phyloP scores from a whole-genome alignment of 192 early-diverging fungal genomes.

The Linnemannia elongata region DNA sequence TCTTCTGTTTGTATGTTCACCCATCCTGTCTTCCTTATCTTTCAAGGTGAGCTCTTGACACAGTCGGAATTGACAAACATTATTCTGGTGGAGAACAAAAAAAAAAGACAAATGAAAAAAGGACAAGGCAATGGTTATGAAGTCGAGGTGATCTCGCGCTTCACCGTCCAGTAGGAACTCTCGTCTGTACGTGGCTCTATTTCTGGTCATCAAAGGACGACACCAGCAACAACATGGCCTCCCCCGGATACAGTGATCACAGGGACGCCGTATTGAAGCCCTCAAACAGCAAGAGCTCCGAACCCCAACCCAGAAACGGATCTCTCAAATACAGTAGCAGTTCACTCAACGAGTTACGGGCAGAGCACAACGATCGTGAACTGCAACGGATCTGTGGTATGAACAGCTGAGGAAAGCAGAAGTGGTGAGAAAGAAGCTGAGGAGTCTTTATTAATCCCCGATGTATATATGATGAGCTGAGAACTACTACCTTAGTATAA shows the following conservation, averaged over 20 bases:
- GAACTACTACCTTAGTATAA: no score
- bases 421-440: no score
- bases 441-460: no score
- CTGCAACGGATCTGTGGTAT: constrained; percentile 47
- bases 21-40: no score
- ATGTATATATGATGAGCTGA: no score
- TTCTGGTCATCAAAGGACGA: neutral
- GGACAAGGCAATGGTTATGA: constrained; percentile 70
- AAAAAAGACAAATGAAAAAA: neutral
- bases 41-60: no score
- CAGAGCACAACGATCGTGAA: constrained; percentile 36
- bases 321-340: neutral
- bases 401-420: no score
- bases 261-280: neutral
- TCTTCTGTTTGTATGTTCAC: no score
- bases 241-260: neutral
- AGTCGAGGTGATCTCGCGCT: constrained; percentile 51
- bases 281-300: neutral
- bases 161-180: constrained; percentile 29
- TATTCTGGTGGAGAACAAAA: neutral
- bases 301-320: neutral
- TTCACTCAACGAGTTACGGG: constrained; percentile 1
- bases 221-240: neutral
- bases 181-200: constrained; percentile 16
- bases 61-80: no score